phyloP scores from a whole-genome alignment of 2,329 filamentous ascomycete genomes.

The Trichoderma sp. region DNA sequence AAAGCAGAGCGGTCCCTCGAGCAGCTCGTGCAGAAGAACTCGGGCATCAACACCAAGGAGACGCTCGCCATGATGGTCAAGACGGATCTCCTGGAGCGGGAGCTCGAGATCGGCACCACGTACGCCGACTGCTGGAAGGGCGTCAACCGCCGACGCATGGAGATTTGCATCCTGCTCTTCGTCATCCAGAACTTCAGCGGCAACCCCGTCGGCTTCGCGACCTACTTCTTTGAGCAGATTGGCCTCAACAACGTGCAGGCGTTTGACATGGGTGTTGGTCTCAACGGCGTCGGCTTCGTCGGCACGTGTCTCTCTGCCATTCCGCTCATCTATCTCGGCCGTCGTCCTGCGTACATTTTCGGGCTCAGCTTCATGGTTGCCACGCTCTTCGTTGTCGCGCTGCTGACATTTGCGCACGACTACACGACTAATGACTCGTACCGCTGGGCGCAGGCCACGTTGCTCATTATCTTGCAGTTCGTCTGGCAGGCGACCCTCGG shows the following conservation, averaged over 20 bases:
- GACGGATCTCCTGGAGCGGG: conserved; percentile 46
- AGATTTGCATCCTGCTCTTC: conserved; percentile 43
- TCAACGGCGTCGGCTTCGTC: conserved; percentile 32
- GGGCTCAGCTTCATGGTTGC: conserved; percentile 47
- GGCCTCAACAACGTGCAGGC: conserved; percentile 29
- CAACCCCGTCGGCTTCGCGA: conserved; percentile 30
- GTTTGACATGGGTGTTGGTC: conserved; percentile 30
- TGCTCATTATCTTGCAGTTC: conserved; percentile 57
- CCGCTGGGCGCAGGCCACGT: conserved; percentile 47
- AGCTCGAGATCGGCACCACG: conserved; percentile 41
- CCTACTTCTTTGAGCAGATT: conserved; percentile 32
- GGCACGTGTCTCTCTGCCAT: conserved; percentile 51
- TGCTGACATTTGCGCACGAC: conserved; percentile 36
- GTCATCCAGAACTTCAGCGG: conserved; percentile 31
- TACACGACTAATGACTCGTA: conserved; percentile 16
- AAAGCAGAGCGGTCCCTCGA: conserved; percentile 17
- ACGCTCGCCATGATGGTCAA: conserved; percentile 47
- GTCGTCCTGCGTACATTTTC: conserved; percentile 48
- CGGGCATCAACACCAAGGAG: conserved; percentile 24
- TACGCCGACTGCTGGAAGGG: conserved; percentile 51
- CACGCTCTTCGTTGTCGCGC: conserved; percentile 46
- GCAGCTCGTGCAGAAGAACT: conserved; percentile 20
- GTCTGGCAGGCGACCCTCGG: conserved; percentile 59
- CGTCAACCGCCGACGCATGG: conserved; percentile 51
- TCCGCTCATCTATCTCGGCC: conserved; percentile 48